phyloP scores from a whole-genome alignment of 2,329 filamentous ascomycete genomes.

The Davidsoniella australis region DNA sequence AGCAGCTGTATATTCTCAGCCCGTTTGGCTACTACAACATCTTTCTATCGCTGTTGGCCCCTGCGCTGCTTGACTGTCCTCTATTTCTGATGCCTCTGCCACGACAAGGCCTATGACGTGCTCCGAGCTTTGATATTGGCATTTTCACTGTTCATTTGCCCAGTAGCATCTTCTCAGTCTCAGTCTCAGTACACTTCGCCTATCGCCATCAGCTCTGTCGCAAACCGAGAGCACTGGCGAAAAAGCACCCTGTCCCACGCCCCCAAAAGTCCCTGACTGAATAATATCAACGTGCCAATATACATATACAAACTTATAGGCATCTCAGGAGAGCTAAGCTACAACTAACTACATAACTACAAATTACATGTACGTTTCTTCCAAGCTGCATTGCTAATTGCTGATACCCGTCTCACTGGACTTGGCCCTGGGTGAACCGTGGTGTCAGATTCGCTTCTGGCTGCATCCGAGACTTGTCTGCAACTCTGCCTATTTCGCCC shows the following conservation, averaged over 20 bases:
- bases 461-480: not conserved
- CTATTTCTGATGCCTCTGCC: conserved; percentile 2
- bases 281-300: not conserved
- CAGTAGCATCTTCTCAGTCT: not conserved
- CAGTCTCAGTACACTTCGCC: not conserved
- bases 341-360: no score
- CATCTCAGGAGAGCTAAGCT: no score
- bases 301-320: no score
- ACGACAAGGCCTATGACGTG: conserved; percentile 9
- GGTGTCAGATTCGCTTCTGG: not conserved
- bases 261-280: not conserved
- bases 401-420: not conserved
- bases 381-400: not conserved
- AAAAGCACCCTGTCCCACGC: no score
- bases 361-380: not conserved
- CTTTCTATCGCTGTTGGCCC: not conserved
- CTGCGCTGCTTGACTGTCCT: not conserved
- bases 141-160: not conserved
- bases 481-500: not conserved
- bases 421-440: not conserved
- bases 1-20: not conserved
- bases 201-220: not conserved
- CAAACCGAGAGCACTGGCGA: not conserved
- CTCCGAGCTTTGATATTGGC: conserved; percentile 9
- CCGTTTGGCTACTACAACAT: not conserved